Conservation (phyloP, 2,329 filamentous ascomycete genomes). For the Venturia nashicola region DNA sequence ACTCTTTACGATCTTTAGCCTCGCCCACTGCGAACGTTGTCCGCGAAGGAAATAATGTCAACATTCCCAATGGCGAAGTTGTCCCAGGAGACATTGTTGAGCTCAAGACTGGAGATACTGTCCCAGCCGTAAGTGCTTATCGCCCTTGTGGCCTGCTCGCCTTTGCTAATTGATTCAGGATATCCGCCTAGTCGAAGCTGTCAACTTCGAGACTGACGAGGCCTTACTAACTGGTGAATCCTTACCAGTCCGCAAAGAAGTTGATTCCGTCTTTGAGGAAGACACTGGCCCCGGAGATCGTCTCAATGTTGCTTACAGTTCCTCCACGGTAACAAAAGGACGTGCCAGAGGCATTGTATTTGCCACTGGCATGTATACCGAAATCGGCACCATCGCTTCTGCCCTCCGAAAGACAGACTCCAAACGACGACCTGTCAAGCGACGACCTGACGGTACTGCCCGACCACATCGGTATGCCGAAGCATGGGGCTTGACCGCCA, state of each 20-base stretch:
- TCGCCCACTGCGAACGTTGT: conserved; percentile 27
- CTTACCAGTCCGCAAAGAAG: conserved; percentile 54
- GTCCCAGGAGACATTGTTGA: conserved; percentile 27
- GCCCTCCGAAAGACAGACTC: conserved; percentile 20
- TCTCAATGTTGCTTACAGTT: conserved; percentile 58
- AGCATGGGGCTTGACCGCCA: conserved; percentile 7
- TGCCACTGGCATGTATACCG: conserved; percentile 59
- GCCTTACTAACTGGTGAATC: conserved; percentile 65
- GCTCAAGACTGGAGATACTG: conserved; percentile 15
- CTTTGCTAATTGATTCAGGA: conserved; percentile 1
- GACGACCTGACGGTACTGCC: conserved; percentile 11
- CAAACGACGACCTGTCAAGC: conserved; percentile 12
- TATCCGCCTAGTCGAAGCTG: conserved; percentile 44
- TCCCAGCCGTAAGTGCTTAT: conserved; percentile 6
- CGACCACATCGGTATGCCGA: conserved; percentile 6
- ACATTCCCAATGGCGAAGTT: conserved; percentile 24
- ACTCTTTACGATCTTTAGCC: conserved; percentile 27
- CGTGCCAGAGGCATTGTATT: conserved; percentile 58
- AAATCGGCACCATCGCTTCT: conserved; percentile 65
- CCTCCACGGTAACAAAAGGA: conserved; percentile 60
- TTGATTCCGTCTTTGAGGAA: conserved; percentile 30
- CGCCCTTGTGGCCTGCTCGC: background rate
- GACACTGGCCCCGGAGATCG: conserved; percentile 41
- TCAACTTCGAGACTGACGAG: conserved; percentile 68
- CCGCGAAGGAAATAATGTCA: conserved; percentile 23